Percentiles rank a stretch among this genome's conserved stretches.
Conservation (phyloP, 2,329 filamentous ascomycete genomes). For the Fusarium sp. region DNA sequence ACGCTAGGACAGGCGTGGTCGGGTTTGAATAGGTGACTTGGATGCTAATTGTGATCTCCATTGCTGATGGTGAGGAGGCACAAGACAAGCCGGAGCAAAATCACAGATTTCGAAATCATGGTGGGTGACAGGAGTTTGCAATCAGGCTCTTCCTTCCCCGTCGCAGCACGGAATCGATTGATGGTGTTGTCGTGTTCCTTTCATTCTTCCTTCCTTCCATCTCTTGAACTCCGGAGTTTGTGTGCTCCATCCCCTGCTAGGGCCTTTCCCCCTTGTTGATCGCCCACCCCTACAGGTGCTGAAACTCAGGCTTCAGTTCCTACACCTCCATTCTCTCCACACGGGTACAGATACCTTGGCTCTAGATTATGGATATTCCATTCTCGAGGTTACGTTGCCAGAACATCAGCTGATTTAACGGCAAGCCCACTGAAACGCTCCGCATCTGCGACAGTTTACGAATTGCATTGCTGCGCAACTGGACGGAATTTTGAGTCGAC, state of each 20-base stretch:
- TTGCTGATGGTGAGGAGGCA: neutral
- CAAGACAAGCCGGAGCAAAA: conserved; percentile 1
- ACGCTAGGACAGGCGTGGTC: conserved; percentile 2
- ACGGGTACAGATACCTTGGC: neutral
- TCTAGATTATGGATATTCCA: conserved; percentile 20
- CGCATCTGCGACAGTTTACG: conserved; percentile 21
- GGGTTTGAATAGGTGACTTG: neutral
- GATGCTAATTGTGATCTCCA: neutral
- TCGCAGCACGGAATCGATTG: neutral
- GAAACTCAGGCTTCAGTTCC: conserved; percentile 20
- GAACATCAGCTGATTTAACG: conserved; percentile 32
- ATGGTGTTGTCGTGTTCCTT: conserved; percentile 18
- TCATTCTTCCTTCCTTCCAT: conserved; percentile 11
- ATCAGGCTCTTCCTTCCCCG: neutral
- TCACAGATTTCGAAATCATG: neutral
- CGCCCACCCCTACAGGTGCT: neutral
- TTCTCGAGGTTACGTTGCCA: conserved; percentile 9
- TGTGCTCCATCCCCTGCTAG: conserved; percentile 7
- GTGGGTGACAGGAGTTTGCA: neutral
- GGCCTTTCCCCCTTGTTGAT: conserved; percentile 11
- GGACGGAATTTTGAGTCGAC: conserved; percentile 48
- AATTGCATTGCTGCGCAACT: conserved; percentile 32
- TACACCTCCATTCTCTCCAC: conserved; percentile 12
- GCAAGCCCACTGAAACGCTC: conserved; percentile 15
- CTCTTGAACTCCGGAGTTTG: neutral